Base-by-base conservation (phyloP, 1,139 yeast genomes). In the Arxiozyma telluris region DNA sequence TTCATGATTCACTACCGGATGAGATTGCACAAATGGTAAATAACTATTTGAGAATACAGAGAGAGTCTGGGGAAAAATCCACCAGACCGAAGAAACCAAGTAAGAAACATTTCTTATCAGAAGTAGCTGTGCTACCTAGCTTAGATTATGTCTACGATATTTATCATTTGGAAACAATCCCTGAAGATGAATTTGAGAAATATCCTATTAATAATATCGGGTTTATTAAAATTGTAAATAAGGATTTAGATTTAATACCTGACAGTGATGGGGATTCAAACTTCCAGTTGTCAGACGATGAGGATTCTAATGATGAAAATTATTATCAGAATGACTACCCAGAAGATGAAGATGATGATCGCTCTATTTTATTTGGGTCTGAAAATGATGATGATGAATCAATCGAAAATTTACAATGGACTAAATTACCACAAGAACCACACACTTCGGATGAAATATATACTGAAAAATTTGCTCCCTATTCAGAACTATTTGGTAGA, bases 281-380 rank as follows among this genome's bases (percentile, higher is more conserved):
- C 27, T 61, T 55, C 8, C 67, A 58, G 1, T 57, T 56, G 1
- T 71, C 80, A 3, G 86, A 79, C 58, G 91, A 86, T 60, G 91
- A 85, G 59, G 94, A 86, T 64, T 84, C 91, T 1, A 86, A 86
- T 62, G 96, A 96, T 17, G 98, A 93, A 70, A 90, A 87, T 57
- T 91, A 83, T 64, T 93, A 93, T 67, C 82, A 83, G 63, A 93
- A 93, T 69, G 98, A 93, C 65, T 93, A 93, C 64, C 98, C 98
- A 0, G 96, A 89, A 53, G 96, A 89, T 64, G 96, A 88, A 62
- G 93, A 86, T 63, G 87, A 80, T 53, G 73, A 70, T 51, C 62
- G 72, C 50, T 69, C 71, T 0, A 61, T 71, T n/a, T 53, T 69
- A 8, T 67, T 69, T 53, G 74, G 73, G 0, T 66, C 69, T 48